Evolutionary conservation across 306 rosid species (phyloP).

Genomic region (Gillenia trifoliata): DNA sequence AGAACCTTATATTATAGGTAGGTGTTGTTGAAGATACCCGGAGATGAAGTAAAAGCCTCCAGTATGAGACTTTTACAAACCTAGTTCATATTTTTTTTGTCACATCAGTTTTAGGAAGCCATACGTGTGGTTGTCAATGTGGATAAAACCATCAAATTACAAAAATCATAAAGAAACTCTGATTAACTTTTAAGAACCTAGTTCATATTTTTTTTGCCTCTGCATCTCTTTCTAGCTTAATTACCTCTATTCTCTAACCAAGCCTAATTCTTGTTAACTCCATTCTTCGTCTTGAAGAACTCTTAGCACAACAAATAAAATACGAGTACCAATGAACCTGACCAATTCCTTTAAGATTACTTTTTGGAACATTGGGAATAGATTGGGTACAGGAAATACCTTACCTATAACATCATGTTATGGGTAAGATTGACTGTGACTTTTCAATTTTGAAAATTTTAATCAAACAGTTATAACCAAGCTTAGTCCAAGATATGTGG

Average conservation of each 20-base stretch:
- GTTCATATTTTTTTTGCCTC: no score
- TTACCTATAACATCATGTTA: background rate
- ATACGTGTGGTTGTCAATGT: background rate
- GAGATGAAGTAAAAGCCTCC: background rate
- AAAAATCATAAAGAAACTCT: background rate
- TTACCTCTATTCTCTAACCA: background rate
- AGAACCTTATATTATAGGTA: background rate
- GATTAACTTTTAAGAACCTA: no score
- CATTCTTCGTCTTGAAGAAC: background rate
- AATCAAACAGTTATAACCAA: background rate
- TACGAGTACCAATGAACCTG: background rate
- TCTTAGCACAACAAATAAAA: background rate
- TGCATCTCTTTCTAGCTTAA: background rate
- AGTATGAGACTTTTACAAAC: background rate
- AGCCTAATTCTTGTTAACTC: background rate
- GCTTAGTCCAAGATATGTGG: background rate
- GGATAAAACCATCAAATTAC: background rate
- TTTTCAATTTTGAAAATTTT: background rate
- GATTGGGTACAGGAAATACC: background rate
- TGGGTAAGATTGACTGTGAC: background rate
- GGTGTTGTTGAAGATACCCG: background rate
- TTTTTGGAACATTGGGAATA: background rate
- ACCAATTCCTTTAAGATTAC: background rate
- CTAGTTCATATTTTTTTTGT: background rate
- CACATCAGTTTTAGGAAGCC: background rate